Evolutionary conservation across 345 rosid species (phyloP), one percentile per base, ranked within the genome.

Genomic region (Linum tenue): DNA sequence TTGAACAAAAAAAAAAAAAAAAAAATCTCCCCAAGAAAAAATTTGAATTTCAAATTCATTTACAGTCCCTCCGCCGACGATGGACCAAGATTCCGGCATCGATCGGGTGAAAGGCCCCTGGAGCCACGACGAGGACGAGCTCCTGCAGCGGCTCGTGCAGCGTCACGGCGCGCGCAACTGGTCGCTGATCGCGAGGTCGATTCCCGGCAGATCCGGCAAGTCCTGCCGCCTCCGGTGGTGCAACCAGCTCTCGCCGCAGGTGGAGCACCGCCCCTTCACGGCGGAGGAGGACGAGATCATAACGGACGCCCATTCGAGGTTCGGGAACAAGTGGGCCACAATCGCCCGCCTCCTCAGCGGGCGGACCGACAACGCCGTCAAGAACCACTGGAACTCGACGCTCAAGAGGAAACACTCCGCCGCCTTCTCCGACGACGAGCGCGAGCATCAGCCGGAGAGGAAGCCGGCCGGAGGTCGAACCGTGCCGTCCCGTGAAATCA

Each of bases 191-290:
- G 62, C 72, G 8, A 55, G 50, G 42, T 61, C 69, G 41, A 61
- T 73, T 5, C 66, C 64, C 2, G 77, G 73, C 7, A 61, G 77
- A 39, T 73, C 77, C 5, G 77, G 77, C 55, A 73, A 73, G 44
- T 73, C 77, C 0, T 73, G 77, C 77, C 68, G 77, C 5, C 39
- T 73, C 11, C 59, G 77, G 40, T 73, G 77, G 77, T 73, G 73
- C 12, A 73, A 73, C 48, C 77, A 73, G 69, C 67, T 73, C 5
- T 73, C 77, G 0, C 77, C 77, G 60, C 67, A 38, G 41, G 73
- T 73, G 3, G 77, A 73, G 59, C 77, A 64, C 63, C 51, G 73
- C 3, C 40, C 69, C 11, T 73, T 73, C 40, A 60, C 73, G 10
- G 63, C 14, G 4, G 70, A 73, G 40, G 77, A 73, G 62, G 77